These are phyloP conservation scores for Sporothrix brunneoviolacea DNA, from an alignment of 2,329 filamentous ascomycete genomes.

Conservation along the genomic window DNA sequence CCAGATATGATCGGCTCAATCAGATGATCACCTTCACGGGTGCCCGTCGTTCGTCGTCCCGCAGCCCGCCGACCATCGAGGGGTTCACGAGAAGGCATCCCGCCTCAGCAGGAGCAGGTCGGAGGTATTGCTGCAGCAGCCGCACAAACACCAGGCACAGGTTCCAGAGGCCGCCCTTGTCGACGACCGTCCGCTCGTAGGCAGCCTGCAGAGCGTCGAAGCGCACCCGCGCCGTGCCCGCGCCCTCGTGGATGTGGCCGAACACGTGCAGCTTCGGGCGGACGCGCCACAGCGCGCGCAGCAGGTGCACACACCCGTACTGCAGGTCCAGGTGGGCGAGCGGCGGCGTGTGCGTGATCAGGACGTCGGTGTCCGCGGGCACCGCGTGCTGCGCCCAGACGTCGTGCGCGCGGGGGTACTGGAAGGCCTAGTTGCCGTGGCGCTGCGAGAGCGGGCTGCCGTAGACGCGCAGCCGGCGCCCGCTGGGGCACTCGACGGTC, in stretches of 20 bases:
- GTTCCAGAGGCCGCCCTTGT: slow-evolving; percentile 6
- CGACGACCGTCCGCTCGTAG: slow-evolving; percentile 11
- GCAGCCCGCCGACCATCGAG: slow-evolving; percentile 5
- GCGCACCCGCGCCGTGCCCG: slow-evolving; percentile 10
- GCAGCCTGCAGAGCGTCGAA: slow-evolving; percentile 14
- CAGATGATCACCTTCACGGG: no score
- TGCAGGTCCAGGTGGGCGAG: slow-evolving; percentile 27
- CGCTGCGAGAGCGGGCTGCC: slow-evolving; percentile 30
- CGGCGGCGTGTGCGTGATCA: slow-evolving; percentile 31
- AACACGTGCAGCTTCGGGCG: slow-evolving; percentile 30
- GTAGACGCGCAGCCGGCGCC: slow-evolving; percentile 27
- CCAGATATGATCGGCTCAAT: no score
- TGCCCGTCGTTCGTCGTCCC: slow-evolving; percentile 10
- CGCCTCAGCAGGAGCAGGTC: not conserved
- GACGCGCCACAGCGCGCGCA: slow-evolving; percentile 27
- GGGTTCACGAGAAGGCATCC: slow-evolving; percentile 10
- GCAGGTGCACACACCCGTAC: slow-evolving; percentile 24
- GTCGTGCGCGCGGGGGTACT: slow-evolving; percentile 29
- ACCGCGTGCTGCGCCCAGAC: slow-evolving; percentile 22
- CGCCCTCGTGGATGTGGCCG: slow-evolving; percentile 30
- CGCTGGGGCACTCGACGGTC: slow-evolving; percentile 24
- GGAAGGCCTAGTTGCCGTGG: slow-evolving; percentile 36
- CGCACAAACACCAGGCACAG: not conserved
- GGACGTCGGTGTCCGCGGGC: slow-evolving; percentile 25
- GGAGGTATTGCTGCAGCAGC: not conserved